phyloP scores from a whole-genome alignment of 192 early-diverging fungal species.

The Geranomyces variabilis region DNA sequence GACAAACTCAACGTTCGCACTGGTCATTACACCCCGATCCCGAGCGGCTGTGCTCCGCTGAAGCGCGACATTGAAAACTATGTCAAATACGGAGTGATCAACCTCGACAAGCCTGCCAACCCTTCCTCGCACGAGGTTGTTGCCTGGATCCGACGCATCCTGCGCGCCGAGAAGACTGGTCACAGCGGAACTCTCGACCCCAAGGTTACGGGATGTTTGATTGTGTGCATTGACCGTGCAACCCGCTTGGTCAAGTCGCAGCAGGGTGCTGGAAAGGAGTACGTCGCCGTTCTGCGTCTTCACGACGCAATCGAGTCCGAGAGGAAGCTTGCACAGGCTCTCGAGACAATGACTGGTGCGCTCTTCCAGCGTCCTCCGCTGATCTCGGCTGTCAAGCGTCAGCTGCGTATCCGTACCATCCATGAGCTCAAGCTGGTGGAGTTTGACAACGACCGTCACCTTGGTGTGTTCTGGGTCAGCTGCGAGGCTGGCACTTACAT shows the following conservation, averaged over 20 bases:
- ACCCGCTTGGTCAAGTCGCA: conserved; percentile 99
- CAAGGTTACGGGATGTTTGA: conserved; percentile 98
- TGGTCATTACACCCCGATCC: conserved; percentile 97
- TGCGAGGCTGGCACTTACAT: conserved; percentile 99
- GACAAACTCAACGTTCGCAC: conserved; percentile 97
- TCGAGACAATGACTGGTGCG: conserved; percentile 97
- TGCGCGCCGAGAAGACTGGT: conserved; percentile 97
- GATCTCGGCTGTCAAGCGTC: conserved; percentile 98
- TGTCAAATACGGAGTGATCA: conserved; percentile 96
- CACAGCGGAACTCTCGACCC: conserved; percentile 99
- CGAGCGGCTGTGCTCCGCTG: conserved; percentile 90
- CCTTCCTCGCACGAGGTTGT: conserved; percentile 99
- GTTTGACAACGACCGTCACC: conserved; percentile 95
- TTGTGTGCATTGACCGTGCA: conserved; percentile 98
- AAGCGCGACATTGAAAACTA: conserved; percentile 91
- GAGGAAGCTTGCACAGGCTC: conserved; percentile 80
- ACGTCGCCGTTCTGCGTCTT: conserved; percentile 92
- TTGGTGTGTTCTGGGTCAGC: conserved; percentile 96
- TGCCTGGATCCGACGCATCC: conserved; percentile 97
- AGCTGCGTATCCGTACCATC: conserved; percentile 97
- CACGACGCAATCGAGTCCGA: conserved; percentile 92
- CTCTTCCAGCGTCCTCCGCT: conserved; percentile 98
- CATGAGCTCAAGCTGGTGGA: conserved; percentile 95
- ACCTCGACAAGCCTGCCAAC: conserved; percentile 99
- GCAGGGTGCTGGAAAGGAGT: conserved; percentile 98